Percentiles rank a stretch among this genome's conserved stretches.
These are phyloP conservation scores for Neocallimastix lanati DNA, from an alignment of 192 early-diverging fungal genomes.

Conservation along the genomic window DNA sequence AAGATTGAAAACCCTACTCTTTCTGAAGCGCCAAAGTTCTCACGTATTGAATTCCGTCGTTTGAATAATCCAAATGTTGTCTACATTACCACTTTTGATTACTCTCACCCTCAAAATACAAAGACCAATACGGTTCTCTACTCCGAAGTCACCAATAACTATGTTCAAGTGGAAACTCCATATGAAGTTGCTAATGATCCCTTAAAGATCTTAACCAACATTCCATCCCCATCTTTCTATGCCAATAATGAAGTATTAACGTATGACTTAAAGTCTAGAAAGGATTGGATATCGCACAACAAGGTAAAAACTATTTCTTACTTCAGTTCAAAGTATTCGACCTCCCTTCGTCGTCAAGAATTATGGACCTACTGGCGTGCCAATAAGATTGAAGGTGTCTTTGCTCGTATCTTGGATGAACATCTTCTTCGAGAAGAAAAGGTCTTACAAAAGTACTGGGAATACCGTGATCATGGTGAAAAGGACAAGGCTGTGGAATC, in stretches of 20 bases:
- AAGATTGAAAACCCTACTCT: not conserved
- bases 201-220: slow-evolving; percentile 4
- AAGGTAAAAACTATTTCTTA: not conserved
- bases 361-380: slow-evolving; percentile 18
- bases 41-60: not conserved
- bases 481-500: slow-evolving; percentile 2
- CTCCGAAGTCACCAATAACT: not conserved
- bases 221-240: slow-evolving; percentile 7
- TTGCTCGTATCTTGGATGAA: slow-evolving; percentile 22
- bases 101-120: slow-evolving; percentile 21
- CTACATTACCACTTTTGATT: slow-evolving; percentile 11
- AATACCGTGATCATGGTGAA: slow-evolving; percentile 10
- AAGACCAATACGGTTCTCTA: not conserved
- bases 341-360: slow-evolving; percentile 10
- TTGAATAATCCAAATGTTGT: not conserved
- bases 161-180: slow-evolving; percentile 4
- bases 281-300: not conserved
- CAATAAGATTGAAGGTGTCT: slow-evolving; percentile 14
- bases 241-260: slow-evolving; percentile 7
- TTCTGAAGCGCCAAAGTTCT: not conserved
- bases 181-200: slow-evolving; percentile 8
- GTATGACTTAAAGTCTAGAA: not conserved
- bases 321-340: slow-evolving; percentile 3
- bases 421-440: slow-evolving; percentile 12
- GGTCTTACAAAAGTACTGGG: slow-evolving; percentile 11